Conservation (phyloP, 2,329 filamentous ascomycete species). For the Cadophora sp. region DNA sequence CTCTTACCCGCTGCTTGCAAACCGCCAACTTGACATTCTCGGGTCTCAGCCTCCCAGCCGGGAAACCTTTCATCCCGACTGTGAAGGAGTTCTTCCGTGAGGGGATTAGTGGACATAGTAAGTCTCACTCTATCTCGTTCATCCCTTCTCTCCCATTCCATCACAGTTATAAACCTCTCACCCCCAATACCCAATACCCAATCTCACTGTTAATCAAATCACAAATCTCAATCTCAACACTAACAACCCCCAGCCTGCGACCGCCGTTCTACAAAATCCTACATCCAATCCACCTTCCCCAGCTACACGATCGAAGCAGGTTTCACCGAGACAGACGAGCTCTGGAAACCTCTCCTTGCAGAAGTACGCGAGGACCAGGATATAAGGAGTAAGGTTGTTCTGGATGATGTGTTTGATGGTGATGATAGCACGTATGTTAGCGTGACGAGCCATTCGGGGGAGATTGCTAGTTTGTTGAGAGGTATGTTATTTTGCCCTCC, state of each 20-base stretch:
- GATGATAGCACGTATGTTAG: conserved; percentile 63
- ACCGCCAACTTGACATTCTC: conserved; percentile 69
- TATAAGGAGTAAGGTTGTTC: conserved; percentile 54
- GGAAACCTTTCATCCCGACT: conserved; percentile 60
- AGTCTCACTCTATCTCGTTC: not conserved
- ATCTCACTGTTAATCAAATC: not conserved
- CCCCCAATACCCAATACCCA: not conserved
- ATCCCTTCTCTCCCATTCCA: not conserved
- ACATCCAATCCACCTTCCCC: conserved; percentile 60
- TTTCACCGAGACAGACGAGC: conserved; percentile 63
- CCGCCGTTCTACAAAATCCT: conserved; percentile 60
- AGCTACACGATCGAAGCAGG: conserved; percentile 63
- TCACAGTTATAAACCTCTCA: not conserved
- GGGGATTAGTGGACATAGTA: conserved; percentile 67
- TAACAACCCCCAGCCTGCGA: conserved; percentile 58
- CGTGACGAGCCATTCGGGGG: conserved; percentile 66
- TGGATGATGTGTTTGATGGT: conserved; percentile 63
- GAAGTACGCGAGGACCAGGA: conserved; percentile 57
- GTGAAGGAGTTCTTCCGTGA: conserved; percentile 73
- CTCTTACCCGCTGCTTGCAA: conserved; percentile 66
- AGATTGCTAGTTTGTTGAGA: conserved; percentile 58
- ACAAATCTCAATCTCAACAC: not conserved
- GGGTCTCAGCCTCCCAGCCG: conserved; percentile 57
- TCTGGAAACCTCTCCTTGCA: conserved; percentile 52
- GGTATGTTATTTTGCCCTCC: conserved; percentile 28